These are phyloP conservation scores for Phytophthora fragariae DNA, from an alignment of 352 stramenopile species.

Conservation along the genomic window DNA sequence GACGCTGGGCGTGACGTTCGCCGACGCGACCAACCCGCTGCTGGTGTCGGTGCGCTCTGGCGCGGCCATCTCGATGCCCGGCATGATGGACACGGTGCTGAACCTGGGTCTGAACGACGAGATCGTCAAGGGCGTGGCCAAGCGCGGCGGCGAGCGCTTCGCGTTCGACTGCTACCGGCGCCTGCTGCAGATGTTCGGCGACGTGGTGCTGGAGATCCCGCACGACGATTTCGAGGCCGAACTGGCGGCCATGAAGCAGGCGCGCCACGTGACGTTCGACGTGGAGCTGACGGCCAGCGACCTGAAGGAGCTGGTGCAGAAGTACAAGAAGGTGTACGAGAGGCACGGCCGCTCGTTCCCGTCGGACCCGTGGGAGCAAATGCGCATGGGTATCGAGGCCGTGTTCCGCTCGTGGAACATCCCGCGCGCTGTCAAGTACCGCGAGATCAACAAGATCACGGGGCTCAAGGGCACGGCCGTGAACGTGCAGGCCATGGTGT, in stretches of 20 bases:
- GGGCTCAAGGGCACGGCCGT: slow-evolving; percentile 35
- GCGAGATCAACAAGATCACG: slow-evolving; percentile 41
- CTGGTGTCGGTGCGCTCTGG: slow-evolving; percentile 36
- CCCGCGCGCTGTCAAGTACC: slow-evolving; percentile 37
- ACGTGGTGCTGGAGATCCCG: slow-evolving; percentile 37
- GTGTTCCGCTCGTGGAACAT: slow-evolving; percentile 40
- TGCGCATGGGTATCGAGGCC: slow-evolving; percentile 39
- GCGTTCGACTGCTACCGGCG: slow-evolving; percentile 38
- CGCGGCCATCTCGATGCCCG: slow-evolving; percentile 36
- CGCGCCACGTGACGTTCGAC: slow-evolving; percentile 31
- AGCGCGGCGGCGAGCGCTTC: slow-evolving; percentile 34
- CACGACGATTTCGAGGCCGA: slow-evolving; percentile 39
- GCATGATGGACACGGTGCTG: slow-evolving; percentile 40
- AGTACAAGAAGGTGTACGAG: slow-evolving; percentile 38
- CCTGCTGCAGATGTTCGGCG: slow-evolving; percentile 37
- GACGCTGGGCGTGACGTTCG: slow-evolving; percentile 33
- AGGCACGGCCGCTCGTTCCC: slow-evolving; percentile 31
- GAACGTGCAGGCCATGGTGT: slow-evolving; percentile 40
- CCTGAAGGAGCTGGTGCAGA: slow-evolving; percentile 36
- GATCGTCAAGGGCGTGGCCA: slow-evolving; percentile 32
- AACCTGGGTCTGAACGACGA: slow-evolving; percentile 38
- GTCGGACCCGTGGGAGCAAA: slow-evolving; percentile 36
- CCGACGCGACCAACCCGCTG: slow-evolving; percentile 30
- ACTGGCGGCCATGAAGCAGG: slow-evolving; percentile 34
- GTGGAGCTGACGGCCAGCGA: slow-evolving; percentile 34